Evolutionary conservation across 345 rosid species (phyloP).

Genomic region (Brassica rapa): DNA sequence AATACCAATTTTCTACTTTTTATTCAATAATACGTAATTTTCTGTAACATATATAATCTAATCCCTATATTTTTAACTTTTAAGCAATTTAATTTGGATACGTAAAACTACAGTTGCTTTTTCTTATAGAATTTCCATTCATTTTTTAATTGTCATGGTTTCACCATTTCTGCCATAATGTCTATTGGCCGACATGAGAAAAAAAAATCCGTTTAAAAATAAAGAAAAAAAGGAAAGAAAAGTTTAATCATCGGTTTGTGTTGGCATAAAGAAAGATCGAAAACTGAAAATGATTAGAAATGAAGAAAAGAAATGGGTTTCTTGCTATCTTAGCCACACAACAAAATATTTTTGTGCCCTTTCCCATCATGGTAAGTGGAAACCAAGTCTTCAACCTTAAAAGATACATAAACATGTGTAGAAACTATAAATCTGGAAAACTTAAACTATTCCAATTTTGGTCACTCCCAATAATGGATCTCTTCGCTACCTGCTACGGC

Average conservation of each 20-base stretch:
- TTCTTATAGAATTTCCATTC: background rate
- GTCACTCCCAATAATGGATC: constrained; percentile 35
- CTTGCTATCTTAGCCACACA: constrained; percentile 13
- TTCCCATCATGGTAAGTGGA: constrained; percentile 40
- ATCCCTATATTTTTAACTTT: background rate
- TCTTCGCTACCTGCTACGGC: constrained; percentile 26
- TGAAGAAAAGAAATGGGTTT: background rate
- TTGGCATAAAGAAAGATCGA: background rate
- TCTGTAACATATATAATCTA: background rate
- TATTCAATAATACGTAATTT: background rate
- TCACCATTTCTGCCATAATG: background rate
- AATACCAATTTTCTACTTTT: background rate
- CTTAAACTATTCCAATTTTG: constrained; percentile 37
- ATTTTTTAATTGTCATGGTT: background rate
- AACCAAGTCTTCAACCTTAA: constrained; percentile 41
- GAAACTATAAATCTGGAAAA: constrained; percentile 15
- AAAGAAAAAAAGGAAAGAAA: background rate
- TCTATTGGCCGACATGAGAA: background rate
- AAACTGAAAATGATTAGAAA: constrained; percentile 6
- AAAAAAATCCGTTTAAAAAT: background rate
- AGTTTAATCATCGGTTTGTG: background rate
- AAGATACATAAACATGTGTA: constrained; percentile 26
- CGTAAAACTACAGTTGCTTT: background rate
- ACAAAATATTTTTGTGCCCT: constrained; percentile 26
- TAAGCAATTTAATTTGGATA: background rate